Evolutionary conservation across 179 eudicot genomes (phyloP), one percentile per base, ranked within the genome.

Genomic region (Silene coronaria): DNA sequence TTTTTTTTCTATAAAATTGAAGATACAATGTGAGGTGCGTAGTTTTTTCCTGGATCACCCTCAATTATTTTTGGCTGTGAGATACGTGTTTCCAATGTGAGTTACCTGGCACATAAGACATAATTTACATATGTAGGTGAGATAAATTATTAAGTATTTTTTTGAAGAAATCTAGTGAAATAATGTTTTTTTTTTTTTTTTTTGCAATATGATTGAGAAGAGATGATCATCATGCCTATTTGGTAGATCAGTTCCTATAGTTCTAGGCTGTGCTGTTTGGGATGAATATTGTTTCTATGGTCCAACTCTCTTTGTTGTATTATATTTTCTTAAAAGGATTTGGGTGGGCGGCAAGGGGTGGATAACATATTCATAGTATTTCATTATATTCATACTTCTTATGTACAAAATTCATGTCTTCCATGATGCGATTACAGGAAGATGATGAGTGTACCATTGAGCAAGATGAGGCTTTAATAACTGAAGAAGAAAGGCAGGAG

Each of bases 381-480:
- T 58, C 26, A n/a, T 58, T 2, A 1, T 10, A 21, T 11, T 61
- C 55, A 13, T 48, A 11, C 55, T 48, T 48, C 14, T 0, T 48
- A 12, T 12, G 55, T 14, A 34, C 55, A 12, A 48, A 48, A 66
- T 32, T 34, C 14, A 42, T 68, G 63, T 46, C 42, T 71, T 45
- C 48, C 8, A 30, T 61, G 60, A 19, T 67, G 70, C 72, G 51
- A 26, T 72, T 75, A 19, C 73, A 96, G 99, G 96, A 88, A 87
- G 99, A 96, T 82, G 97, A 96, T 55, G 97, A 93, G 83, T 89
- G 78, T 84, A 96, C 99, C 19, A 84, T 93, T 65, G 99, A 96
- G 82, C 93, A 88, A 85, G 99, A 96, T 82, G 99, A 96, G 82
- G 99, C 97, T 77, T 82, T 85, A 62, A 92, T 92, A 82, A 93